phyloP scores from a whole-genome alignment of 192 early-diverging fungal species.

The Phlyctochytrium arcticum region DNA sequence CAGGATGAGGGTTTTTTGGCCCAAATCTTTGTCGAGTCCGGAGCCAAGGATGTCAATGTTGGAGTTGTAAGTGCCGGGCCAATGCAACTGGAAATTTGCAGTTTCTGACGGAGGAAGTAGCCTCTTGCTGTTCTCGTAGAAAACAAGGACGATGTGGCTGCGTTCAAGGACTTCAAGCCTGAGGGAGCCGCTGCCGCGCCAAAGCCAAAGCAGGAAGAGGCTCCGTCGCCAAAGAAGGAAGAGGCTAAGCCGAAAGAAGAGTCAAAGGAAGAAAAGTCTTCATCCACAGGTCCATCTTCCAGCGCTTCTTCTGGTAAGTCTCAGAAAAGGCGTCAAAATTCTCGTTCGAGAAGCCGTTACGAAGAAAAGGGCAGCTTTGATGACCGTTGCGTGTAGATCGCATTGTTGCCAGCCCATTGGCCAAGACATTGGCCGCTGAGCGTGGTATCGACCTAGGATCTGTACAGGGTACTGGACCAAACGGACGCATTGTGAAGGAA shows the following conservation, averaged over 20 bases:
- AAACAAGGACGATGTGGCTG: conserved; percentile 77
- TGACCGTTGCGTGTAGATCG: conserved; percentile 41
- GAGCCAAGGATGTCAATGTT: conserved; percentile 84
- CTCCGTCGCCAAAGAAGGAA: neutral
- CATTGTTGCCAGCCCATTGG: conserved; percentile 80
- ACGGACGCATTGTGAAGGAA: conserved; percentile 85
- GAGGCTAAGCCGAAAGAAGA: conserved; percentile 6
- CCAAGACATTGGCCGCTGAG: conserved; percentile 81
- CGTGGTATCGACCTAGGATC: conserved; percentile 71
- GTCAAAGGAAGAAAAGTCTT: neutral
- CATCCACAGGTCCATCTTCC: neutral
- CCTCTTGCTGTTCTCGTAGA: conserved; percentile 91
- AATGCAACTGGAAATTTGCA: neutral
- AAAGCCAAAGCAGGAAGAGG: neutral
- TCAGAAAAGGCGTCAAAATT: neutral
- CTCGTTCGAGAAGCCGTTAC: neutral
- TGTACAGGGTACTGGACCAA: conserved; percentile 82
- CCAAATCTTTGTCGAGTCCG: conserved; percentile 76
- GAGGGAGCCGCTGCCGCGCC: conserved; percentile 26
- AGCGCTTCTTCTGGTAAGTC: neutral
- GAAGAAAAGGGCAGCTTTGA: neutral
- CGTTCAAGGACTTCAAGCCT: conserved; percentile 77
- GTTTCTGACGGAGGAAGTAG: conserved; percentile 41
- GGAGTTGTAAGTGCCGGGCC: neutral
- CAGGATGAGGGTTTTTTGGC: conserved; percentile 97